Percentiles rank a stretch among this genome's conserved stretches.
These are phyloP conservation scores for Xylaria cubensis DNA, from an alignment of 495 filamentous ascomycete genomes.

Conservation along the genomic window DNA sequence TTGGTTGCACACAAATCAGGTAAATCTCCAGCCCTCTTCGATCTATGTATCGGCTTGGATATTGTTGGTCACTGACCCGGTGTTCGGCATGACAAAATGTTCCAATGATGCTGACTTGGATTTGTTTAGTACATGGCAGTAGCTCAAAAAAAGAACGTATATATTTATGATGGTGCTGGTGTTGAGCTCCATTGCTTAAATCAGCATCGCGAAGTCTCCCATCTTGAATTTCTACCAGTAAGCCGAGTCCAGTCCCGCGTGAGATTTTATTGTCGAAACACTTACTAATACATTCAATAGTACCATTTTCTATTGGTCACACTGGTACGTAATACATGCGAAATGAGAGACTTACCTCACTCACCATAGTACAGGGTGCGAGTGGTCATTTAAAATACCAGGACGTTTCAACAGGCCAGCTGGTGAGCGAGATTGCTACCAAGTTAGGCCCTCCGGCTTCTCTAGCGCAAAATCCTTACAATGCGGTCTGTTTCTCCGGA, in stretches of 20 bases:
- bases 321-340: slow-evolving; percentile 59
- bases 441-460: slow-evolving; percentile 82
- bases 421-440: slow-evolving; percentile 83
- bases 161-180: slow-evolving; percentile 88
- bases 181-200: slow-evolving; percentile 90
- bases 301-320: slow-evolving; percentile 95
- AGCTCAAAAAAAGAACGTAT: slow-evolving; percentile 94
- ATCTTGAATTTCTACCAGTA: slow-evolving; percentile 88
- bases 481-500: slow-evolving; percentile 88
- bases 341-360: slow-evolving; percentile 22
- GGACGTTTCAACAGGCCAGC: slow-evolving; percentile 89
- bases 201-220: slow-evolving; percentile 89
- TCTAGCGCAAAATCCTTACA: slow-evolving; percentile 85
- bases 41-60: not conserved
- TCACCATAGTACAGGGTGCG: slow-evolving; percentile 64
- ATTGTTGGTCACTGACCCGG: not conserved
- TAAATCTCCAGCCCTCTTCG: not conserved
- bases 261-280: not conserved
- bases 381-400: slow-evolving; percentile 91
- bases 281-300: slow-evolving; percentile 12
- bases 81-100: not conserved
- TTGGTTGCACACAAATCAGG: slow-evolving; percentile 94
- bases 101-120: slow-evolving; percentile 12
- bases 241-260: not conserved
- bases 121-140: slow-evolving; percentile 75